Evolutionary conservation across 78 protist species (phyloP), one percentile per base, ranked within the genome.

Genomic region (Anaeramoeba flamelloides): DNA sequence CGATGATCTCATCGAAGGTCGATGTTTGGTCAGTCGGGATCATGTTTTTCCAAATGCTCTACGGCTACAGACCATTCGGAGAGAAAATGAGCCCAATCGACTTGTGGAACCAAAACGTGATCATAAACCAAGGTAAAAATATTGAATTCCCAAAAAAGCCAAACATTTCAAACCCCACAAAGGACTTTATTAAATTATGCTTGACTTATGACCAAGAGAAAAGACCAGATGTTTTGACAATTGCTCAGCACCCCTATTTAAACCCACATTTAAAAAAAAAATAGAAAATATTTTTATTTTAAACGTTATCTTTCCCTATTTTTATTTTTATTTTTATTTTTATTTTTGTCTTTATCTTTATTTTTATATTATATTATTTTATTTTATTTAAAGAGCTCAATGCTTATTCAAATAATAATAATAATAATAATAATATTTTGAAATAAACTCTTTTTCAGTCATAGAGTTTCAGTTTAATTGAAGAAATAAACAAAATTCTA

Each of bases 11-110:
- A 64, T 3, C 81, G 34, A 90, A 92, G 84, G 96, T 93, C 37
- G 96, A 93, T 39, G 92, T 93, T 8, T 93, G 94, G 96, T 65
- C 87, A 2, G 88, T 81, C 37, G 96, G 96, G 22, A 92, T 91
- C 37, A 85, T 93, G 69, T 82, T 89, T 40, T 93, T 75, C 41
- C 90, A 90, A 39, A 81, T 79, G 88, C 91, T 93, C 31, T 90
- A 41, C 39, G 96, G 94, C 0, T 2, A 8, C 41, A 69, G 84
- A 53, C 96, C 96, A 3, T 93, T 92, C 36, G 94, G 93, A 39
- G 74, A 91, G 79, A 79, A 80, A 38, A 17, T 76, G 4, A 30
- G 87, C 22, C 94, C 84, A 81, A 79, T 65, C n/a, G 8, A 40
- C 31, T 79, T 83, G 2, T 37, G 69, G 83, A 17, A 36, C 77